Evolutionary conservation across 208 protist species (phyloP).

Genomic region (Acanthamoeba royreba): DNA sequence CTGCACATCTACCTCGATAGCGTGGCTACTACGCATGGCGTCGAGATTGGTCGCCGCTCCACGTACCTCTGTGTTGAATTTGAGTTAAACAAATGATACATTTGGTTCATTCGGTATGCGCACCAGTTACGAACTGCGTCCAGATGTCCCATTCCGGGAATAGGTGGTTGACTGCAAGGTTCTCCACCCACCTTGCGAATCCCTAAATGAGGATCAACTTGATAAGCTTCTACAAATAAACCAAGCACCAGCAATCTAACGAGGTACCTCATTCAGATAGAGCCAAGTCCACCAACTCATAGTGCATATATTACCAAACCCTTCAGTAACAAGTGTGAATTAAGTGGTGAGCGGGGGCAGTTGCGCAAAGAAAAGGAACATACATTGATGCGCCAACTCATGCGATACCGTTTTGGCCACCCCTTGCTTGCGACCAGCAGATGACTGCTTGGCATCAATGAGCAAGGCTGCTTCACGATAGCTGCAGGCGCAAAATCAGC

Average conservation of each 20-base stretch:
- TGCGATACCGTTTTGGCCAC: neutral
- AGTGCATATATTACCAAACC: slow-evolving; percentile 98
- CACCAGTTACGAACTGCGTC: slow-evolving; percentile 82
- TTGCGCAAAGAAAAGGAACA: neutral
- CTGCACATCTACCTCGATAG: too few species aligned
- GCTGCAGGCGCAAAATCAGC: slow-evolving; percentile 94
- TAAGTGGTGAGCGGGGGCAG: neutral
- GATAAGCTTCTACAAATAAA: too few species aligned
- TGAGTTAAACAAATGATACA: too few species aligned
- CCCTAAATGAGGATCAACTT: slow-evolving; percentile 79
- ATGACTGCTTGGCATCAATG: slow-evolving; percentile 57
- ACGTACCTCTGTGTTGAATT: neutral
- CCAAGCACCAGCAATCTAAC: too few species aligned
- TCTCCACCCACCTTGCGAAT: slow-evolving; percentile 96
- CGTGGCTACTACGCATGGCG: slow-evolving; percentile 91
- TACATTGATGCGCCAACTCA: slow-evolving; percentile 75
- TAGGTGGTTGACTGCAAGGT: slow-evolving; percentile 57
- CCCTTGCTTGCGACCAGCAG: slow-evolving; percentile 38
- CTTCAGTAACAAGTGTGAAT: slow-evolving; percentile 84
- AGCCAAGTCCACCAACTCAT: slow-evolving; percentile 96
- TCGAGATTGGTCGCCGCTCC: slow-evolving; percentile 79
- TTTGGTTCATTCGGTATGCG: slow-evolving; percentile 78
- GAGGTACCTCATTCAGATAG: slow-evolving; percentile 95
- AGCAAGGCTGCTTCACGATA: slow-evolving; percentile 87
- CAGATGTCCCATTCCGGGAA: slow-evolving; percentile 66